Evolutionary conservation across 2,329 filamentous ascomycete species (phyloP).

Genomic region (Tympanopsis confertula): DNA sequence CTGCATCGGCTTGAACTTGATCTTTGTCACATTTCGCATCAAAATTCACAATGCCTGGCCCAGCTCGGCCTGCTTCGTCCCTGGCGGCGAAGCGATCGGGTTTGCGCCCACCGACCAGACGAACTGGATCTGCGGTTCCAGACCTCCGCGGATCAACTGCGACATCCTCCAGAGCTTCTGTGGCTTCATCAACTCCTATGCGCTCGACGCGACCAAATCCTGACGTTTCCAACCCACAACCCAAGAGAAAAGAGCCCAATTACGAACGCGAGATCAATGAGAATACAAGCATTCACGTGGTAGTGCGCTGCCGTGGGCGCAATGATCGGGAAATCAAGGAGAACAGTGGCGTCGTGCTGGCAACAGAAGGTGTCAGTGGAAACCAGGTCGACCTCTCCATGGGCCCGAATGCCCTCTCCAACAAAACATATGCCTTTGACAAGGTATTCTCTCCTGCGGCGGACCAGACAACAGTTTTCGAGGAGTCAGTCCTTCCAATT

Average conservation of each 20-base stretch:
- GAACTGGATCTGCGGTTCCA: background rate
- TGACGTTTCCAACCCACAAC: background rate
- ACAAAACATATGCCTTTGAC: constrained; percentile 95
- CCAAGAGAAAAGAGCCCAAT: constrained; percentile 4
- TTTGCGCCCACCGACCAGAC: background rate
- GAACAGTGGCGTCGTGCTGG: constrained; percentile 86
- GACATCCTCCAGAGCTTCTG: background rate
- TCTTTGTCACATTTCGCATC: too few species aligned
- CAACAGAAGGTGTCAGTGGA: constrained; percentile 77
- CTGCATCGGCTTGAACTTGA: too few species aligned
- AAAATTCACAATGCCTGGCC: constrained; percentile 1
- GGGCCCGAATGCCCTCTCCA: constrained; percentile 83
- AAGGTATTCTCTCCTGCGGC: constrained; percentile 92
- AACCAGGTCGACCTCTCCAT: constrained; percentile 77
- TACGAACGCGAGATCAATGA: constrained; percentile 29
- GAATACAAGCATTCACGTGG: constrained; percentile 95
- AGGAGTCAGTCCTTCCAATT: constrained; percentile 88
- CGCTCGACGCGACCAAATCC: too few species aligned
- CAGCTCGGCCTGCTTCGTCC: background rate
- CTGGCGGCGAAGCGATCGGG: background rate
- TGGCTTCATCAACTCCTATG: background rate
- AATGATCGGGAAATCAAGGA: constrained; percentile 87
- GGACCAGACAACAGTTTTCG: constrained; percentile 86
- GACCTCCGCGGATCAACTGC: background rate
- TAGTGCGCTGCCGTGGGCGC: constrained; percentile 84